Conservation (phyloP, 768 basidiomycete genomes). For the Serpula lacrymans region DNA sequence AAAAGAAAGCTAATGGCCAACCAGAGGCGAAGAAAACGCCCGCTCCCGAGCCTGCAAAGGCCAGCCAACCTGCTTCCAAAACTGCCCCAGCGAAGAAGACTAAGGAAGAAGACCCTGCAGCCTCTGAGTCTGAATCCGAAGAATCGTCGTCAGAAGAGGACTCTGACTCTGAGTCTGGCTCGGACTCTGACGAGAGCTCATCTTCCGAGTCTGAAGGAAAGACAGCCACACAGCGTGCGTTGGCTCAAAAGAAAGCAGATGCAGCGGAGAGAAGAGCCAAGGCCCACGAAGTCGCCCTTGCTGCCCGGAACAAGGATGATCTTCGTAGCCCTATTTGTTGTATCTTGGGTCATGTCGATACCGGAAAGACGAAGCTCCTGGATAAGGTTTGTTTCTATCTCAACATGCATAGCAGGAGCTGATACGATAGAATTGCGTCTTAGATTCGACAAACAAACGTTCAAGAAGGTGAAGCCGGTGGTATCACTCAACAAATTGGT, state of each 20-base stretch:
- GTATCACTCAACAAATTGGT: slow-evolving; percentile 99
- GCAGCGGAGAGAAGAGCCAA: slow-evolving; percentile 79
- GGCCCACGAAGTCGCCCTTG: slow-evolving; percentile 80
- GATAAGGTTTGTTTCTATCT: slow-evolving; percentile 68
- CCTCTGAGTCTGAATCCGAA: slow-evolving; percentile 35
- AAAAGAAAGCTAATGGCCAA: slow-evolving; percentile 5
- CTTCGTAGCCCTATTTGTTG: slow-evolving; percentile 97
- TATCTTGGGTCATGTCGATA: slow-evolving; percentile 99
- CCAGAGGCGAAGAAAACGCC: slow-evolving; percentile 24
- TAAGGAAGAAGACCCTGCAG: slow-evolving; percentile 24
- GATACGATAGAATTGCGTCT: slow-evolving; percentile 5
- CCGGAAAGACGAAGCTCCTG: slow-evolving; percentile 95
- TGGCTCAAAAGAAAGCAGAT: slow-evolving; percentile 73
- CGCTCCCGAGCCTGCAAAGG: slow-evolving; percentile 21
- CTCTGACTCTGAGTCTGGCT: slow-evolving; percentile 49
- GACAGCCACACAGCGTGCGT: slow-evolving; percentile 62
- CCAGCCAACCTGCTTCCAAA: slow-evolving; percentile 25
- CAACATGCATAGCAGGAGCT: not conserved
- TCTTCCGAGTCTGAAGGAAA: slow-evolving; percentile 58
- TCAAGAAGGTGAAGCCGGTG: slow-evolving; percentile 98
- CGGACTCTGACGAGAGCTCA: slow-evolving; percentile 25
- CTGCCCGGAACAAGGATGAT: slow-evolving; percentile 84
- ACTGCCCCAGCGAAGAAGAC: slow-evolving; percentile 16
- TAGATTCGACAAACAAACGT: slow-evolving; percentile 99
- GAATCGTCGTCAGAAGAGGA: slow-evolving; percentile 42